Conservation (phyloP, 306 rosid species). For the Cucumis melo region DNA sequence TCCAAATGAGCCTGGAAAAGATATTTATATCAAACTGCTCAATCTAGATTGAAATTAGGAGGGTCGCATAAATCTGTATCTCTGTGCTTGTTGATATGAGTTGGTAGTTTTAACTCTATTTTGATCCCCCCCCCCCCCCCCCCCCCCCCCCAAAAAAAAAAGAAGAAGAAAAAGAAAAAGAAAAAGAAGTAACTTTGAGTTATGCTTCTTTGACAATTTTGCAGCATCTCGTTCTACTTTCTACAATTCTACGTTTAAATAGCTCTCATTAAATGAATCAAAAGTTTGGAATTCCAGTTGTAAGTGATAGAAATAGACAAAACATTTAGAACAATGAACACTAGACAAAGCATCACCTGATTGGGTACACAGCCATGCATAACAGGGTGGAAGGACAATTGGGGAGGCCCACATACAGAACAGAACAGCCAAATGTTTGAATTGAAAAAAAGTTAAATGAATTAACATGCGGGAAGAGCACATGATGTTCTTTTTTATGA, state of each 20-base stretch:
- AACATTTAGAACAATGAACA: background rate
- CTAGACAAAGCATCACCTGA: background rate
- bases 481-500: background rate
- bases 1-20: background rate
- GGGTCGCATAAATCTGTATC: background rate
- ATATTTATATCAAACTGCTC: background rate
- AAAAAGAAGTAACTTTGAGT: background rate
- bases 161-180: background rate
- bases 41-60: background rate
- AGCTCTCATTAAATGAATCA: background rate
- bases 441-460: background rate
- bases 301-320: background rate
- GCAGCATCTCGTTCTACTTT: background rate
- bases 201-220: background rate
- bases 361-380: background rate
- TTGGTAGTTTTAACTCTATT: background rate
- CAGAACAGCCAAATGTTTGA: background rate
- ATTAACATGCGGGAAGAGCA: background rate
- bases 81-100: background rate
- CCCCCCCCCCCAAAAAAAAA: background rate
- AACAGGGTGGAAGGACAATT: background rate
- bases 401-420: background rate
- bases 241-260: background rate
- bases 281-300: background rate
- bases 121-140: background rate